Evolutionary conservation across 2,329 filamentous ascomycete species (phyloP).

Genomic region (Stemphylium vesicarium): DNA sequence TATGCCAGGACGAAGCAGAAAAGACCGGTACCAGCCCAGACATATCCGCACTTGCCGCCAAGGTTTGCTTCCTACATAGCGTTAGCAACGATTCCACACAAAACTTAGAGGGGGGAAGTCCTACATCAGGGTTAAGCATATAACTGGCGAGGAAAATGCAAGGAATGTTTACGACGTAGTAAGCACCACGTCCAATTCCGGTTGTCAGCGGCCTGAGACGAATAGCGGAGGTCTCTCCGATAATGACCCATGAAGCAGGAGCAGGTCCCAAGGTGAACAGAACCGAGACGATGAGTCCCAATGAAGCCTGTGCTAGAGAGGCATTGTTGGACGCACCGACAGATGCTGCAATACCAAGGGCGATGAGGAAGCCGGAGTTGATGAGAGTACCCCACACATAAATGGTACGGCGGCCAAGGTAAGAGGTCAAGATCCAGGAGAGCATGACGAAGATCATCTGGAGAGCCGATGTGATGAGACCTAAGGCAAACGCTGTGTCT

Average conservation of each 20-base stretch:
- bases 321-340: constrained; percentile 51
- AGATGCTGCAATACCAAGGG: constrained; percentile 66
- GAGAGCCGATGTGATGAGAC: constrained; percentile 69
- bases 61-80: constrained; percentile 63
- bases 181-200: constrained; percentile 67
- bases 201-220: constrained; percentile 70
- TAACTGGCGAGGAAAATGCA: constrained; percentile 68
- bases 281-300: constrained; percentile 70
- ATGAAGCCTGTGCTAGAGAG: constrained; percentile 63
- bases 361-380: constrained; percentile 62
- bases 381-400: constrained; percentile 66
- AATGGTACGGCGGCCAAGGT: constrained; percentile 68
- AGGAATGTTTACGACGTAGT: constrained; percentile 70
- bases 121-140: constrained; percentile 63
- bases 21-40: constrained; percentile 55
- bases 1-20: constrained; percentile 61
- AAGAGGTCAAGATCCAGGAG: constrained; percentile 70
- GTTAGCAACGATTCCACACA: constrained; percentile 54
- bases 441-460: constrained; percentile 68
- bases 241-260: constrained; percentile 70
- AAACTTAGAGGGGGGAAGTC: constrained; percentile 56
- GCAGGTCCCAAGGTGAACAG: constrained; percentile 68
- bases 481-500: constrained; percentile 65
- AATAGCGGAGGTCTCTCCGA: constrained; percentile 70
- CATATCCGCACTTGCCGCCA: constrained; percentile 44